Base-by-base conservation (phyloP, 2,329 filamentous ascomycete species). In the Microsporum ferrugineum region DNA sequence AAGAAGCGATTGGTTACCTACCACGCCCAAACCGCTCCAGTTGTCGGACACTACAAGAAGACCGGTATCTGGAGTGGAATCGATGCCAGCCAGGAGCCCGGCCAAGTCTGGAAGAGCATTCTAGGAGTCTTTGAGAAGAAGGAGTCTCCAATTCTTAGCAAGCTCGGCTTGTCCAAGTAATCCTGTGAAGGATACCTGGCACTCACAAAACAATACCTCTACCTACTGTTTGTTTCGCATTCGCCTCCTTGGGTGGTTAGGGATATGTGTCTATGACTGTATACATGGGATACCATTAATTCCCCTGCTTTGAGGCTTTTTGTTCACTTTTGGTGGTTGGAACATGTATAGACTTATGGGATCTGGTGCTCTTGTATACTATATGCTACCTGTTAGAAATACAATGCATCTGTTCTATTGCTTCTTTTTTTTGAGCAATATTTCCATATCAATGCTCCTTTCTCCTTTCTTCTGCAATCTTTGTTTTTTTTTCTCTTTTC, bases 31-130 rank as follows among this genome's bases (percentile, higher is more conserved):
- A 99, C 94, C 38, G 78, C 85, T 51, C 94, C 94, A 23, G 94
- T 99, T 57, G 91, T 96, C 65, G 82, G 85, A 62, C 99, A 99
- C 82, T 99, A 99, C 84, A 88, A 95, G 79, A 90, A 91, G 78
- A 95, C 89, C 57, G 91, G 91, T 68, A 96, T 99, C 81, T 99
- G 94, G 94, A 88, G 87, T 76, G 88, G 88, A 65, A 84, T 99
- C 70, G 94, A 99, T 75, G 94, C 94, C 66, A 95, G 89, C 80
- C 91, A 99, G 81, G 87, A 96, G 78, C 94, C 94, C 23, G 89
- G 89, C 56, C 87, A 91, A 76, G 94, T 99, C 64, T 99, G 94
- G 94, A 91, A 90, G 82, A 89, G 86, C 75, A 80, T 99, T 75
- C 80, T 97, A 65, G 84, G 85, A 70, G 86, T 96, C 69, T 92